Percentiles rank a stretch among this genome's conserved stretches.
phyloP scores from a whole-genome alignment of 164 flowering plant species.

The Cinnamomum chago region DNA sequence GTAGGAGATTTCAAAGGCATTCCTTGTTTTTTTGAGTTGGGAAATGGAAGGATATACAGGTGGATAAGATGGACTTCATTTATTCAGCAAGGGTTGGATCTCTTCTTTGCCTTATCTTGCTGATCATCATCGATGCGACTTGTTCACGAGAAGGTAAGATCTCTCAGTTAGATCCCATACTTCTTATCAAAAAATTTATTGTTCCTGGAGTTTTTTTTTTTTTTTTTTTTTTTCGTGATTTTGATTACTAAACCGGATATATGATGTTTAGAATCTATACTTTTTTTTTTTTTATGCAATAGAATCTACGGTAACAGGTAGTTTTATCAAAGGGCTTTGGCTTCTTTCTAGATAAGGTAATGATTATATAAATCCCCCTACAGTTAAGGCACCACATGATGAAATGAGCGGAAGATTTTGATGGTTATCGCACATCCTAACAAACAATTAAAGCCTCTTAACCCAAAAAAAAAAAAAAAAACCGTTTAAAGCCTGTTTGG shows the following conservation, averaged over 20 bases:
- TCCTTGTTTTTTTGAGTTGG: slow-evolving; percentile 12
- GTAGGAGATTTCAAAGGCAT: slow-evolving; percentile 1
- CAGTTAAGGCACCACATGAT: not conserved
- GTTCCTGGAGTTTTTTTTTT: not conserved
- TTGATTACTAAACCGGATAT: not conserved
- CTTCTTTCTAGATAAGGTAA: too few relatives aligned
- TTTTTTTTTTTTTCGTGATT: not conserved
- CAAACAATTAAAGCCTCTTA: too few relatives aligned
- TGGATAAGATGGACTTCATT: slow-evolving; percentile 43
- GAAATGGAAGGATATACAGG: slow-evolving; percentile 29
- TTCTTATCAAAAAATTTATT: not conserved
- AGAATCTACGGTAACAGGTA: too few relatives aligned
- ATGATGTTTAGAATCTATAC: not conserved
- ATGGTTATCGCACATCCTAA: too few relatives aligned
- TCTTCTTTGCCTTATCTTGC: slow-evolving; percentile 28
- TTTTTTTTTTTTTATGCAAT: too few relatives aligned
- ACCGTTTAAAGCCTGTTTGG: too few relatives aligned
- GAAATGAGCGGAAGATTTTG: not conserved
- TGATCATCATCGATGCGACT: slow-evolving; percentile 16
- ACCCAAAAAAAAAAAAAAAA: too few relatives aligned
- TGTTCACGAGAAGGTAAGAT: slow-evolving; percentile 48
- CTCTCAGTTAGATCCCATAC: not conserved
- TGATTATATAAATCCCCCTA: not conserved
- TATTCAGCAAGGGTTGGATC: slow-evolving; percentile 17
- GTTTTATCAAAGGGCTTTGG: too few relatives aligned